Evolutionary conservation across 805 yeast species (phyloP).

Genomic region (Kuraishia borneana): DNA sequence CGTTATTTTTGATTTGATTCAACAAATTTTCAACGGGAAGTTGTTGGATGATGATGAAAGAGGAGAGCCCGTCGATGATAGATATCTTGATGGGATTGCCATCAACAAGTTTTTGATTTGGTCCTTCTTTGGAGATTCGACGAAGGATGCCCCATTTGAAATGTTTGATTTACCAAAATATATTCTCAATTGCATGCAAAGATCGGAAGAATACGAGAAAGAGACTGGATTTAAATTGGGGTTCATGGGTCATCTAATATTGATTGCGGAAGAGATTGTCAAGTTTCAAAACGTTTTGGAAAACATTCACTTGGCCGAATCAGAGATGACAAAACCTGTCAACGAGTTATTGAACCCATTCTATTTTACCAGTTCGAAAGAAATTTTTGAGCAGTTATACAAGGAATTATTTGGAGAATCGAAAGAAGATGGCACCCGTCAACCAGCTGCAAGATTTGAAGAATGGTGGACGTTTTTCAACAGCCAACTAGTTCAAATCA

Average conservation of each 20-base stretch:
- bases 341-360: slow-evolving; percentile 14
- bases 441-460: slow-evolving; percentile 8
- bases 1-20: slow-evolving; percentile 91
- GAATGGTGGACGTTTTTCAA: slow-evolving; percentile 41
- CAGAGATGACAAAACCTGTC: slow-evolving; percentile 3
- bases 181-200: slow-evolving; percentile 16
- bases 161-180: slow-evolving; percentile 17
- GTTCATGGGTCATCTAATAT: slow-evolving; percentile 47
- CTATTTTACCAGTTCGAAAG: slow-evolving; percentile 19
- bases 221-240: slow-evolving; percentile 36
- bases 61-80: slow-evolving; percentile 22
- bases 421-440: background rate
- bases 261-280: slow-evolving; percentile 48
- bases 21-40: slow-evolving; percentile 80
- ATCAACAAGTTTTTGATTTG: slow-evolving; percentile 23
- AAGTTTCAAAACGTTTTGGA: slow-evolving; percentile 31
- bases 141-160: slow-evolving; percentile 8
- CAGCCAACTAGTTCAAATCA: slow-evolving; percentile 35
- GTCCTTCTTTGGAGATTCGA: slow-evolving; percentile 20
- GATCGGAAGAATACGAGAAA: slow-evolving; percentile 20
- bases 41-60: slow-evolving; percentile 24
- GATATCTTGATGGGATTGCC: slow-evolving; percentile 18
- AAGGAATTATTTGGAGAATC: slow-evolving; percentile 16
- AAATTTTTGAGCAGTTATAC: slow-evolving; percentile 19
- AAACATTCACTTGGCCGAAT: slow-evolving; percentile 15